Base-by-base conservation (phyloP, 257 asterid genomes). In the Solanum tacnaense region DNA sequence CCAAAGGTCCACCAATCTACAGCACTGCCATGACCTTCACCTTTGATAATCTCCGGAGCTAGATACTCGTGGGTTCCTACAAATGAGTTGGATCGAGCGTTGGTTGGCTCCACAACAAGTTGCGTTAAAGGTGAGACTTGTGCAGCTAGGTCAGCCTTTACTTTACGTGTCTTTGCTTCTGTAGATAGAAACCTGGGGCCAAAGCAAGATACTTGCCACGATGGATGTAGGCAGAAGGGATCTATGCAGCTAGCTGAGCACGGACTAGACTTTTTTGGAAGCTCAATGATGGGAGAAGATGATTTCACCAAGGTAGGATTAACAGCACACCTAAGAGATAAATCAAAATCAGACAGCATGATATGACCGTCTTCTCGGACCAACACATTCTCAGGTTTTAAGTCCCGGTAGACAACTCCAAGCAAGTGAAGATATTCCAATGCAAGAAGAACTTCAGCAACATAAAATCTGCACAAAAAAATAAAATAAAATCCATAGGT, bases 1-100 rank as follows among this genome's bases (percentile, higher is more conserved):
- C 98, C 98, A 8, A 93, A 35, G 4, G 98, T 94, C 98, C 98
- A 94, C 98, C 98, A 94, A 74, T 94, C 98, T 27, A 94, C 98
- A 2, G 96, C 94, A 29, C 92, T 94, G 9, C 98, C 98, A 62
- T 94, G 98, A 3, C 98, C 96, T 84, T 94, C 98, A 0, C 95
- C 98, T n/a, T 94, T 92, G 70, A 94, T 93, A 6, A 94, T 91
- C 93, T 94, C 98, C 9, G 98, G 98, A 25, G 98, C 98, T 76
- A 94, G 38, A 87, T 94, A 94, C 93, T 94, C 98, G 38, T 94
- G 98, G 27, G 96, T 94, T 86, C 98, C 95, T 0, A 94, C 98
- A 9, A 94, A 94, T 3, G 98, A 94, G 94, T 93, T 93, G 4
- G 98, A 94, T 7, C 98, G 94, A 29, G 94, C 92, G 12, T 92